Conservation (phyloP, 2,329 filamentous ascomycete genomes). For the Clonostachys sp. region DNA sequence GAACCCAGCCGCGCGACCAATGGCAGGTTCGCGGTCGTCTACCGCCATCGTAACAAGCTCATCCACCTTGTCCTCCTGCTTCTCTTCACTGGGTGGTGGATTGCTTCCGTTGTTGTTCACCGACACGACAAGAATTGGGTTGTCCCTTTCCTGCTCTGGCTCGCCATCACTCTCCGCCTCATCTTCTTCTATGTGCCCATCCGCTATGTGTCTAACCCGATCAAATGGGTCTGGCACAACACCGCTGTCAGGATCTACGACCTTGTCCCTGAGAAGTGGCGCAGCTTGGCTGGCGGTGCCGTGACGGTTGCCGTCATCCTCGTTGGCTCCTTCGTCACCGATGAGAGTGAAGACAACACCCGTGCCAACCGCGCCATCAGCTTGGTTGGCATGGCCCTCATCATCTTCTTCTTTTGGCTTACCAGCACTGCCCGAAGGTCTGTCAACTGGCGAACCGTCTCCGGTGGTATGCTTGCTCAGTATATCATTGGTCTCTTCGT, state of each 20-base stretch:
- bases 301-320: constrained; percentile 68
- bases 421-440: constrained; percentile 66
- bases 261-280: constrained; percentile 62
- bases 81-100: constrained; percentile 64
- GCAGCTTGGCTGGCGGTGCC: constrained; percentile 56
- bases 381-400: constrained; percentile 71
- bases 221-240: constrained; percentile 63
- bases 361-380: constrained; percentile 76
- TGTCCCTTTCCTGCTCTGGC: constrained; percentile 77
- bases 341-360: constrained; percentile 70
- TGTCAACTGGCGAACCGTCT: constrained; percentile 74
- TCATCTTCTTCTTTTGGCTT: constrained; percentile 60
- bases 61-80: constrained; percentile 39
- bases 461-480: constrained; percentile 83
- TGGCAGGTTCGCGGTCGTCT: constrained; percentile 24
- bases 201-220: constrained; percentile 59
- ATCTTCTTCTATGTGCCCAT: constrained; percentile 71
- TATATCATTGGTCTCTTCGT: constrained; percentile 89
- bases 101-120: constrained; percentile 69
- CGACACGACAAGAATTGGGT: constrained; percentile 73
- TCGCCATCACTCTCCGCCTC: constrained; percentile 68
- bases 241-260: constrained; percentile 55
- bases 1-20: constrained; percentile 3
- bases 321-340: constrained; percentile 71
- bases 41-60: constrained; percentile 37